Evolutionary conservation across 306 rosid genomes (phyloP).

Genomic region (Rosa multiflora): DNA sequence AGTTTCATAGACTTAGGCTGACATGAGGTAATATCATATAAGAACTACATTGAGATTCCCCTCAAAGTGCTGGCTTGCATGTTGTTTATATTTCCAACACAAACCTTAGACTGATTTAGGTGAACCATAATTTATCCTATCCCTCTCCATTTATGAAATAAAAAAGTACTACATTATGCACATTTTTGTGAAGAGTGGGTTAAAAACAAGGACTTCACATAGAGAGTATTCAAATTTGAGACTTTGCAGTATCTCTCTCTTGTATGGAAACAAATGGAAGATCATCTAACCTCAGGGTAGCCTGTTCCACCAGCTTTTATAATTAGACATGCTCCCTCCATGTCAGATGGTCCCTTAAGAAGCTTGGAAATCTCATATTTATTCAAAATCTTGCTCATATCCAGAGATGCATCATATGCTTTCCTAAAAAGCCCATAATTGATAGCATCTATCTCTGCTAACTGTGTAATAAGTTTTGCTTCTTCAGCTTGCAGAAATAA

Average conservation of each 20-base stretch:
- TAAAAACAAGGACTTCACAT: background rate
- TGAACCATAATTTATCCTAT: background rate
- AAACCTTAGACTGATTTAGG: background rate
- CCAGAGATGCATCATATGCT: too few relatives aligned
- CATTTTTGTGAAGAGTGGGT: background rate
- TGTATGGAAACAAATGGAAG: background rate
- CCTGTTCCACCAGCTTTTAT: constrained; percentile 54
- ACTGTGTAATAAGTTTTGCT: too few relatives aligned
- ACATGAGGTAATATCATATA: background rate
- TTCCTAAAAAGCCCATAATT: too few relatives aligned
- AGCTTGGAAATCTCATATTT: constrained; percentile 65
- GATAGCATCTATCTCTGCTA: too few relatives aligned
- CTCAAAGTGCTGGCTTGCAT: background rate
- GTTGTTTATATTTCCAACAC: background rate
- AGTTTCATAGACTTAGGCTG: background rate
- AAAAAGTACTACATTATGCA: background rate
- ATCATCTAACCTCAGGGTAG: constrained; percentile 55
- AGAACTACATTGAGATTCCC: background rate
- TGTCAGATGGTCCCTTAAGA: constrained; percentile 73
- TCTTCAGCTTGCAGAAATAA: too few relatives aligned
- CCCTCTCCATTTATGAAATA: background rate
- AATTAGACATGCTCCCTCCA: constrained; percentile 72
- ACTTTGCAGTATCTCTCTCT: background rate
- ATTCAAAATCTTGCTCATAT: too few relatives aligned
- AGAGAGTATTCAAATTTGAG: background rate